These are phyloP conservation scores for Oleoguttula mirabilis DNA, from an alignment of 495 filamentous ascomycete species.

Conservation along the genomic window DNA sequence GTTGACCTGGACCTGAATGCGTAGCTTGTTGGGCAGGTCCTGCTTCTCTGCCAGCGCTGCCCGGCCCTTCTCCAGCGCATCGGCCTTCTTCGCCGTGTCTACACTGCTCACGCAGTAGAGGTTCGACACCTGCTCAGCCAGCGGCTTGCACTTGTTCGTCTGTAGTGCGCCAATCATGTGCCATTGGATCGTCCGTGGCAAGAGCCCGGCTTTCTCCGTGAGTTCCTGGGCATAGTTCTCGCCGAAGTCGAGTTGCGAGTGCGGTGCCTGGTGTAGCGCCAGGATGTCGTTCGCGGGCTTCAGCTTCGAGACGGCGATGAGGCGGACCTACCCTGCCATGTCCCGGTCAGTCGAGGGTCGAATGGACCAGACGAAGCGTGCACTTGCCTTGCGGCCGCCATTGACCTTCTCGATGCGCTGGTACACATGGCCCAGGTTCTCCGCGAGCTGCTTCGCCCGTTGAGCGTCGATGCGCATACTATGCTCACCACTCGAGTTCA, in stretches of 20 bases:
- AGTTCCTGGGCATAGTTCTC: slow-evolving; percentile 97
- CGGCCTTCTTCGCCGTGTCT: slow-evolving; percentile 75
- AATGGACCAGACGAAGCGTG: background rate
- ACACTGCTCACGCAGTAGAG: slow-evolving; percentile 90
- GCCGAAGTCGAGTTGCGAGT: slow-evolving; percentile 68
- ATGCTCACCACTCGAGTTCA: too few relatives aligned
- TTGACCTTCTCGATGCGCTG: slow-evolving; percentile 23
- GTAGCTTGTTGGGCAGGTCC: slow-evolving; percentile 33
- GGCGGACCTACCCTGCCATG: slow-evolving; percentile 48
- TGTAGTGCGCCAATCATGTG: slow-evolving; percentile 93
- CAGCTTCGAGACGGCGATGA: slow-evolving; percentile 89
- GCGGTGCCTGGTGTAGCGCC: slow-evolving; percentile 51
- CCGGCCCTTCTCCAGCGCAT: slow-evolving; percentile 65
- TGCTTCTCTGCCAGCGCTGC: slow-evolving; percentile 17
- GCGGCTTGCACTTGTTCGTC: slow-evolving; percentile 77
- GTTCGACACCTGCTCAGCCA: slow-evolving; percentile 73
- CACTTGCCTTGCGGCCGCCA: slow-evolving; percentile 7
- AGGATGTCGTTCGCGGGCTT: slow-evolving; percentile 84
- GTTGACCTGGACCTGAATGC: slow-evolving; percentile 86
- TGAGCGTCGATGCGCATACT: slow-evolving; percentile 28
- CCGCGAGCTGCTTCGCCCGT: slow-evolving; percentile 25
- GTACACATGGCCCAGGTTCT: slow-evolving; percentile 26
- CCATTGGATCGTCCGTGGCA: slow-evolving; percentile 73
- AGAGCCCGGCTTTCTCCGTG: slow-evolving; percentile 63
- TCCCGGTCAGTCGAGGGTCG: background rate